Percentiles rank a stretch among this genome's conserved stretches.
Evolutionary conservation across 108 stramenopile species (phyloP).

Genomic region (Fistulifera solaris): DNA sequence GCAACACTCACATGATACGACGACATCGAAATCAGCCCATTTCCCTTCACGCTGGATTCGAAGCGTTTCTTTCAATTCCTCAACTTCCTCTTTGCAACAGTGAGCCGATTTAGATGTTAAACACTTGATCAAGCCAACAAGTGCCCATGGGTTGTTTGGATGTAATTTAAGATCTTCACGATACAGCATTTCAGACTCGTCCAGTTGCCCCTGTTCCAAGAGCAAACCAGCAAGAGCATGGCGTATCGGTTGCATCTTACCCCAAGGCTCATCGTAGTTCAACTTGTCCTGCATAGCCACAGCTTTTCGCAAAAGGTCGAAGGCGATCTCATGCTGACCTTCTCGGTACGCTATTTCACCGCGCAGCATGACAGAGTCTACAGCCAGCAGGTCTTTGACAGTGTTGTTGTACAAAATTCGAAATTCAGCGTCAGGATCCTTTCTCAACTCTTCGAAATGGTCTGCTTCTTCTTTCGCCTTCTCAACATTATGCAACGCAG

Average conservation of each 20-base stretch:
- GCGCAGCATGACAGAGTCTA: slow-evolving; percentile 59
- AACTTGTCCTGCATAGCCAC: slow-evolving; percentile 66
- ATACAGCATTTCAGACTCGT: slow-evolving; percentile 59
- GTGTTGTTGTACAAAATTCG: slow-evolving; percentile 77
- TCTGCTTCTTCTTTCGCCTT: slow-evolving; percentile 55
- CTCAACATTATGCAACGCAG: slow-evolving; percentile 33
- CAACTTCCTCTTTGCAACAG: neutral
- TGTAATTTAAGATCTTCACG: slow-evolving; percentile 45
- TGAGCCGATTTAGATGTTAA: neutral
- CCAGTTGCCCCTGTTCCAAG: slow-evolving; percentile 50
- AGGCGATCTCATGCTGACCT: slow-evolving; percentile 58
- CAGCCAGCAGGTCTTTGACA: slow-evolving; percentile 45
- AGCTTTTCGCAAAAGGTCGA: slow-evolving; percentile 48
- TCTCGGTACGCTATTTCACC: slow-evolving; percentile 76
- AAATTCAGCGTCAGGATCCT: slow-evolving; percentile 37
- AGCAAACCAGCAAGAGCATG: slow-evolving; percentile 78
- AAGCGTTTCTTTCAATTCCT: neutral
- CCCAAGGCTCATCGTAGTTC: slow-evolving; percentile 83
- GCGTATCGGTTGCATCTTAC: slow-evolving; percentile 80
- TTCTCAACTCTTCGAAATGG: slow-evolving; percentile 38
- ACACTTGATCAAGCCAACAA: neutral
- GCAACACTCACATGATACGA: neutral
- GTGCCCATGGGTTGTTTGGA: neutral
- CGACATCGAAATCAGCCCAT: neutral
- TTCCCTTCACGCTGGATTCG: neutral